phyloP scores from a whole-genome alignment of 2,329 filamentous ascomycete genomes.

The Anisogramma anomala region DNA sequence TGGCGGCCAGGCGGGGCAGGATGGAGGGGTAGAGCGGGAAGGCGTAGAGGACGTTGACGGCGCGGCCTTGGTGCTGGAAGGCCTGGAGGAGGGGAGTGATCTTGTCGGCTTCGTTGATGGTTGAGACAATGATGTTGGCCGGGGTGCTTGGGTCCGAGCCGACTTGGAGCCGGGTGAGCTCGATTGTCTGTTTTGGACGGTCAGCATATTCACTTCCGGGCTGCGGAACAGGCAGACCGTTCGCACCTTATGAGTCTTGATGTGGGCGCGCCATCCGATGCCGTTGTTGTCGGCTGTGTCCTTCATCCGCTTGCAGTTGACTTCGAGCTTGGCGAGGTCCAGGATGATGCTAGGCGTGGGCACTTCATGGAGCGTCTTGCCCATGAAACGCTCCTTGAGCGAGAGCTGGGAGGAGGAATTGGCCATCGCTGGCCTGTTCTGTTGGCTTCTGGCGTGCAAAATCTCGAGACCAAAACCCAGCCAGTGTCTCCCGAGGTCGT shows the following conservation, averaged over 20 bases:
- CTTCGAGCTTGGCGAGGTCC: constrained; percentile 52
- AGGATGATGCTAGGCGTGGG: constrained; percentile 57
- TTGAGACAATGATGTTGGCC: constrained; percentile 59
- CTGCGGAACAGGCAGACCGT: background rate
- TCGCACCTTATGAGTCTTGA: constrained; percentile 71
- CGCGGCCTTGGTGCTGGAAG: constrained; percentile 40
- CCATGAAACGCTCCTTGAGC: constrained; percentile 38
- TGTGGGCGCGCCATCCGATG: constrained; percentile 61
- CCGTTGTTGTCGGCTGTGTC: constrained; percentile 45
- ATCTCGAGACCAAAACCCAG: too few relatives aligned
- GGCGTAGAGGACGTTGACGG: constrained; percentile 58
- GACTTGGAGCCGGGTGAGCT: constrained; percentile 60
- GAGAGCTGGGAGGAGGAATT: constrained; percentile 22
- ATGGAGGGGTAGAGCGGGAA: constrained; percentile 55
- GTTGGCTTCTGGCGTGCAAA: too few relatives aligned
- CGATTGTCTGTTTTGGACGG: constrained; percentile 40
- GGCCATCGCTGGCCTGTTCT: background rate
- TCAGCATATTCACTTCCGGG: too few relatives aligned
- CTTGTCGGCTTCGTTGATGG: constrained; percentile 60
- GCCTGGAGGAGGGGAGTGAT: constrained; percentile 49
- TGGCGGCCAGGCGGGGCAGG: constrained; percentile 44
- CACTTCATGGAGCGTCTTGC: constrained; percentile 47
- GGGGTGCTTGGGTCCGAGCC: constrained; percentile 36
- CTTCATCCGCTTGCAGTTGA: constrained; percentile 64
- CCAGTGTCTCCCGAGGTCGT: background rate